phyloP scores from a whole-genome alignment of 1,139 yeast species.

The Pichiaceae sp. region DNA sequence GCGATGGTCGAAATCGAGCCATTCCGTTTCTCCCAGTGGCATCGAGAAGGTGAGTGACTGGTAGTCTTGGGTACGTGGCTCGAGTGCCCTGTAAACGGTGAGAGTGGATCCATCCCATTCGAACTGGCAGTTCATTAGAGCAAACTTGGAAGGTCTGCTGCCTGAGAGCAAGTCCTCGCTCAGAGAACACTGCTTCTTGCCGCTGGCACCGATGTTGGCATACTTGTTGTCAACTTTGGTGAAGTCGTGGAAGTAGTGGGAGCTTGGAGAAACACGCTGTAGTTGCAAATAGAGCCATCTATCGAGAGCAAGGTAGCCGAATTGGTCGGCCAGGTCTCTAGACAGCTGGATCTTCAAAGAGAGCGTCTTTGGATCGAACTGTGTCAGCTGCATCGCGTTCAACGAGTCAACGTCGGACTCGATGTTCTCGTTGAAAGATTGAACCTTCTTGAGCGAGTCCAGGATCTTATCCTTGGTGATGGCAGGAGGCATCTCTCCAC shows the following conservation, averaged over 20 bases:
- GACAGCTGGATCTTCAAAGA: slow-evolving; percentile 20
- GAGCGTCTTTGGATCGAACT: slow-evolving; percentile 4
- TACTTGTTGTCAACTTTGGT: slow-evolving; percentile 29
- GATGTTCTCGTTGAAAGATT: slow-evolving; percentile 1
- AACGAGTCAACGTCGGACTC: slow-evolving; percentile 2
- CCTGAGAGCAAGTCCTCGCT: slow-evolving; percentile 5
- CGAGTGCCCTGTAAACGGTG: slow-evolving; percentile 6
- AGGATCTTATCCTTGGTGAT: slow-evolving; percentile 2
- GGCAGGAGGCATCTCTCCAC: slow-evolving; percentile 1
- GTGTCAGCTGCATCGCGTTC: slow-evolving; percentile 4
- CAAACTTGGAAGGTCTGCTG: slow-evolving; percentile 6
- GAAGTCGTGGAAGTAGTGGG: slow-evolving; percentile 38
- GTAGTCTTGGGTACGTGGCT: slow-evolving; percentile 1
- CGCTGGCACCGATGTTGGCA: slow-evolving; percentile 1
- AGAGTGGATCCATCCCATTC: slow-evolving; percentile 14
- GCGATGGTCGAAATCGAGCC: slow-evolving; percentile 32
- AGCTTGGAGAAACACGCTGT: slow-evolving; percentile 31
- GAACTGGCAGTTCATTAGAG: slow-evolving; percentile 11
- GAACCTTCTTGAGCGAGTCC: slow-evolving; percentile 5
- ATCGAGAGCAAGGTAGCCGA: slow-evolving; percentile 13
- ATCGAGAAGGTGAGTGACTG: slow-evolving; percentile 9
- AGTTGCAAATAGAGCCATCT: slow-evolving; percentile 29
- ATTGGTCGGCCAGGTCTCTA: slow-evolving; percentile 11
- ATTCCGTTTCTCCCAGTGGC: slow-evolving; percentile 11
- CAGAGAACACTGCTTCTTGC: slow-evolving; percentile 4